These are phyloP conservation scores for Sanghuangporus weigelae DNA, from an alignment of 1,284 basidiomycete species.

Conservation along the genomic window DNA sequence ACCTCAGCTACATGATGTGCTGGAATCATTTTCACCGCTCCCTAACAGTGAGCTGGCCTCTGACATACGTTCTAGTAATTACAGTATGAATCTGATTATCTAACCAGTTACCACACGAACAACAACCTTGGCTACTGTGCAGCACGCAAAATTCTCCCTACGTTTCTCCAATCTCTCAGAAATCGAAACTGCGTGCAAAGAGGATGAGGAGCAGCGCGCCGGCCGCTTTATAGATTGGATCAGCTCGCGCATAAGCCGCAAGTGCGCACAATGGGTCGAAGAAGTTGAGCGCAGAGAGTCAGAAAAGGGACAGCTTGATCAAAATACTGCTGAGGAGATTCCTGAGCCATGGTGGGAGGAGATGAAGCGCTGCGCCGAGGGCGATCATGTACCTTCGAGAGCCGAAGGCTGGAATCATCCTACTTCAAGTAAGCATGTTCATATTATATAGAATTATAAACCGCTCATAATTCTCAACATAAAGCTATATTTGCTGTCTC, in stretches of 20 bases:
- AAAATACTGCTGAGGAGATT: constrained; percentile 26
- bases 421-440: constrained; percentile 52
- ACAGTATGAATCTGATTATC: not conserved
- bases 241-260: constrained; percentile 54
- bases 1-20: constrained; percentile 61
- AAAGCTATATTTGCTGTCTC: constrained; percentile 75
- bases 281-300: constrained; percentile 42
- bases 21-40: constrained; percentile 80
- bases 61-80: not conserved
- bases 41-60: constrained; percentile 52
- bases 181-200: constrained; percentile 62
- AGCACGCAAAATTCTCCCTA: constrained; percentile 64
- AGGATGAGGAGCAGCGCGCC: constrained; percentile 73
- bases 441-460: not conserved
- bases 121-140: constrained; percentile 59
- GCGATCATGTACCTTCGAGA: constrained; percentile 64
- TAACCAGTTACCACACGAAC: constrained; percentile 68
- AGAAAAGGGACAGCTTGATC: not conserved
- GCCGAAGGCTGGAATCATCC: constrained; percentile 81
- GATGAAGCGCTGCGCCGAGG: constrained; percentile 65
- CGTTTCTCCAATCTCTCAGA: constrained; percentile 71
- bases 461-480: not conserved
- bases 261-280: constrained; percentile 63
- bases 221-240: constrained; percentile 78
- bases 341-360: constrained; percentile 83